Percentiles rank a stretch among this genome's conserved stretches.
These are phyloP conservation scores for Rhodomyrtus psidioides DNA, from an alignment of 441 rosid species.

Conservation along the genomic window DNA sequence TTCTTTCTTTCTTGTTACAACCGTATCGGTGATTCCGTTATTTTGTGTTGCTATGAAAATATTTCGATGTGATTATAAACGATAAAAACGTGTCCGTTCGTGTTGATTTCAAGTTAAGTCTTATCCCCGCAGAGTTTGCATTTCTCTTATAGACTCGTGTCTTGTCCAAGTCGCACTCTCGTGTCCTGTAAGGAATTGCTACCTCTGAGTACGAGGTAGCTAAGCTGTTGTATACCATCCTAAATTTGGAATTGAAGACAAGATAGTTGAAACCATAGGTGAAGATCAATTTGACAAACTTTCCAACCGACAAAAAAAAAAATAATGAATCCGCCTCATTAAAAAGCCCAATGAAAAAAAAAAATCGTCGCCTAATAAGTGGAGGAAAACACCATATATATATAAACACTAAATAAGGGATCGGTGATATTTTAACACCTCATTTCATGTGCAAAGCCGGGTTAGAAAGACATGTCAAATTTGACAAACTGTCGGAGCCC, in stretches of 20 bases:
- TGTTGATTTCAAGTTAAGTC: neutral
- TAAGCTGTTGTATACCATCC: accelerated
- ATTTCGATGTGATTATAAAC: neutral
- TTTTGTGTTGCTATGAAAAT: neutral
- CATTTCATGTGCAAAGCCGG: neutral
- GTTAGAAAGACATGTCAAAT: neutral
- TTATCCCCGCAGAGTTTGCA: neutral
- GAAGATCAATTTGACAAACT: neutral
- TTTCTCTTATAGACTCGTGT: neutral
- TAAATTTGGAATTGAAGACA: neutral
- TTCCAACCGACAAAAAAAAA: neutral
- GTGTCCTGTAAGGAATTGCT: neutral
- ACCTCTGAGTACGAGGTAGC: neutral
- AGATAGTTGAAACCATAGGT: neutral
- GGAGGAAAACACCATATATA: neutral
- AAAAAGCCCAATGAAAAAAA: neutral
- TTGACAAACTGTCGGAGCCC: neutral
- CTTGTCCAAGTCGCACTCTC: neutral
- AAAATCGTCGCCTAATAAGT: accelerated
- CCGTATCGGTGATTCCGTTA: accelerated
- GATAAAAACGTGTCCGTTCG: accelerated
- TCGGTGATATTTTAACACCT: accelerated
- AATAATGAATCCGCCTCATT: neutral
- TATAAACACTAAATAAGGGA: neutral
- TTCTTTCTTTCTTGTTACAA: neutral